Evolutionary conservation across 768 basidiomycete species (phyloP).

Genomic region (Auriscalpium orientale): DNA sequence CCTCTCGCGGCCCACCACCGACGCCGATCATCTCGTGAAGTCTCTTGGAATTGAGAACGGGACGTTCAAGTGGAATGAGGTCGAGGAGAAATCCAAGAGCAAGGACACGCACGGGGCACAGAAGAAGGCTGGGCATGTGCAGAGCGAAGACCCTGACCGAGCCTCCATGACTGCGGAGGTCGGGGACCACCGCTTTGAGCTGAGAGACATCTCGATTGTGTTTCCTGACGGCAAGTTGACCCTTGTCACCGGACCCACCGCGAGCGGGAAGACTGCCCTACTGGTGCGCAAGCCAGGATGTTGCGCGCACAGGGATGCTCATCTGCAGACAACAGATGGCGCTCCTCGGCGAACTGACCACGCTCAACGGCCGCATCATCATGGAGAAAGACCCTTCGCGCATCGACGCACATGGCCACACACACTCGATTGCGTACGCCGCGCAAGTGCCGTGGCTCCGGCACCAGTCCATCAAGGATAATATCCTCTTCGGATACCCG

Average conservation of each 20-base stretch:
- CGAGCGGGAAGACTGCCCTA: conserved; percentile 76
- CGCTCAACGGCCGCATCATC: conserved; percentile 45
- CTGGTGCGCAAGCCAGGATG: conserved; percentile 35
- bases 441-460: conserved; percentile 43
- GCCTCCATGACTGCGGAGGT: conserved; percentile 10
- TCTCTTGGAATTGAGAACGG: conserved; percentile 44
- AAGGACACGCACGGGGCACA: conserved; percentile 19
- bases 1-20: conserved; percentile 16
- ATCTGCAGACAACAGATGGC: conserved; percentile 44
- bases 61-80: conserved; percentile 50
- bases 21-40: conserved; percentile 18
- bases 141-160: conserved; percentile 18
- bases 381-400: conserved; percentile 58
- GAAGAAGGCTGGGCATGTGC: conserved; percentile 12
- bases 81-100: conserved; percentile 28
- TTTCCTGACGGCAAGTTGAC: conserved; percentile 72
- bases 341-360: conserved; percentile 64
- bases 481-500: conserved; percentile 52
- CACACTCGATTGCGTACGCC: conserved; percentile 41
- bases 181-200: conserved; percentile 50
- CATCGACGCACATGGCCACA: conserved; percentile 53
- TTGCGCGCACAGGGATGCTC: no score
- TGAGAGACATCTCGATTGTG: conserved; percentile 54
- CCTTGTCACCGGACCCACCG: conserved; percentile 72
- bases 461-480: conserved; percentile 45